A percentile compares a stretch with the other conserved stretches of the same genome.
These are phyloP conservation scores for Macrocystidia cucumis DNA, from an alignment of 1,284 basidiomycete genomes.

Conservation along the genomic window DNA sequence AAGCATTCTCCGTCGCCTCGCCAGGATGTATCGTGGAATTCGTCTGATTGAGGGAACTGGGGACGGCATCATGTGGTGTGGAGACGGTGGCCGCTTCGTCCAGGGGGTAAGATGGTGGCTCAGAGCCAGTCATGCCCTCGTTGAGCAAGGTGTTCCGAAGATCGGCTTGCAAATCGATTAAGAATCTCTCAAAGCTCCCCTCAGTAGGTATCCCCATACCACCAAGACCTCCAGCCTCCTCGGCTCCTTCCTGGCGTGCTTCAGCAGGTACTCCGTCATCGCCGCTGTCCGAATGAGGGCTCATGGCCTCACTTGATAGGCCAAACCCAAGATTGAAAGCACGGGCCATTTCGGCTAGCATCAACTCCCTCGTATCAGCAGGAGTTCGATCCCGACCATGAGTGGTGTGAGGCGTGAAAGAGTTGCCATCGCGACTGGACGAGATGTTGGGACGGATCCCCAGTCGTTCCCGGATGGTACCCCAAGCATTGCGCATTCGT, in stretches of 20 bases:
- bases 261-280: neutral
- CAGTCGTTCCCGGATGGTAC: constrained; percentile 55
- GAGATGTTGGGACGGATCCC: constrained; percentile 28
- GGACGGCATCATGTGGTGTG: neutral
- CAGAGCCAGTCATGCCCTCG: constrained; percentile 12
- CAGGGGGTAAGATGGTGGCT: neutral
- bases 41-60: too few species aligned
- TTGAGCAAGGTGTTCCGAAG: constrained; percentile 47
- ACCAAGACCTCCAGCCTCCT: neutral
- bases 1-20: too few species aligned
- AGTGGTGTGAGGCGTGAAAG: neutral
- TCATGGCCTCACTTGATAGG: constrained; percentile 23
- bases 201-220: constrained; percentile 53
- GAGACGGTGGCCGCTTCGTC: constrained; percentile 2
- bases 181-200: constrained; percentile 70
- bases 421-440: neutral
- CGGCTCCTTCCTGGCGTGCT: neutral
- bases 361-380: constrained; percentile 47
- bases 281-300: neutral
- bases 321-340: constrained; percentile 68
- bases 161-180: constrained; percentile 66
- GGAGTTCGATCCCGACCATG: neutral
- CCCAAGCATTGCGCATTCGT: constrained; percentile 51
- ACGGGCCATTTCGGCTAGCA: constrained; percentile 70
- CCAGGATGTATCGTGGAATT: too few species aligned